Evolutionary conservation across 192 early-diverging fungal genomes (phyloP).

Genomic region (Rhizophagus clarus): DNA sequence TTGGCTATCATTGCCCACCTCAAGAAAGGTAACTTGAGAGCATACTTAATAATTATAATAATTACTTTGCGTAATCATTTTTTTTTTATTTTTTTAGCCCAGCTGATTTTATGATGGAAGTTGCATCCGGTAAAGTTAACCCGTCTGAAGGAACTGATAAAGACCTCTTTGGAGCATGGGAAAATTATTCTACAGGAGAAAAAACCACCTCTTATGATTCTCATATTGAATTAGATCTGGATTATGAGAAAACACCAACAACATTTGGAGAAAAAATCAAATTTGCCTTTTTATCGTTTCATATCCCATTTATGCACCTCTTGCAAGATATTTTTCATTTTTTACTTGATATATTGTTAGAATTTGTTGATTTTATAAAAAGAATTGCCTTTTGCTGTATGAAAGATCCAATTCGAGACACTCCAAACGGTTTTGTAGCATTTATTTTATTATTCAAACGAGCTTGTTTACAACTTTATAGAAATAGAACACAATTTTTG

Average conservation of each 20-base stretch:
- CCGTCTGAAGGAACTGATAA: slow-evolving; percentile 41
- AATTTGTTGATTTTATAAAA: not conserved
- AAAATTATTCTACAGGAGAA: slow-evolving; percentile 40
- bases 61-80: not conserved
- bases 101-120: slow-evolving; percentile 70
- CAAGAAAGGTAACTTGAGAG: slow-evolving; percentile 15
- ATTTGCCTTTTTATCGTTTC: not conserved
- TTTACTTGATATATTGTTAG: not conserved
- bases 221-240: not conserved
- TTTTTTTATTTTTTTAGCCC: slow-evolving; percentile 34
- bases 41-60: not conserved
- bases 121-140: slow-evolving; percentile 57
- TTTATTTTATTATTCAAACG: slow-evolving; percentile 51
- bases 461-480: slow-evolving; percentile 53
- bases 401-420: slow-evolving; percentile 47
- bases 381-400: slow-evolving; percentile 24
- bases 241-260: not conserved
- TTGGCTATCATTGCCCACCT: slow-evolving; percentile 49
- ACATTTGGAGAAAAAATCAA: not conserved
- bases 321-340: not conserved
- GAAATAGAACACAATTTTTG: slow-evolving; percentile 45
- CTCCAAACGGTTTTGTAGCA: slow-evolving; percentile 48
- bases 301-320: not conserved
- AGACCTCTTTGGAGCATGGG: slow-evolving; percentile 54
- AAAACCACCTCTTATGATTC: slow-evolving; percentile 28